Percentiles rank a stretch among this genome's conserved stretches.
phyloP scores from a whole-genome alignment of 192 early-diverging fungal species.

The Allomyces javanicus region DNA sequence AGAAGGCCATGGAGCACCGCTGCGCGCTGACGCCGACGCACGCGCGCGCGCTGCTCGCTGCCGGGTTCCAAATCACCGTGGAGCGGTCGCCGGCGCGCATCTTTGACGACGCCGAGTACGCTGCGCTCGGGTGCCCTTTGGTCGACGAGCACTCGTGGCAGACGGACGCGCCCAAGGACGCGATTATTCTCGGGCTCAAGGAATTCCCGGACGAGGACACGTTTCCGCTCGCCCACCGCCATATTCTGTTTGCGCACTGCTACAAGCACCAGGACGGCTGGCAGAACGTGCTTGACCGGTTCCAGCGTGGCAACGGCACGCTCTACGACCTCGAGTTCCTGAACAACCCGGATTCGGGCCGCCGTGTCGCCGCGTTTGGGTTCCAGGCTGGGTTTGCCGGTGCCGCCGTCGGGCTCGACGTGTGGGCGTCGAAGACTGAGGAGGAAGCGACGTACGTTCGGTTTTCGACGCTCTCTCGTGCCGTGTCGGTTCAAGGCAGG shows the following conservation, averaged over 20 bases:
- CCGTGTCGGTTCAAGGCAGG: neutral
- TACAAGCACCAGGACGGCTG: constrained; percentile 91
- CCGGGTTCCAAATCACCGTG: constrained; percentile 74
- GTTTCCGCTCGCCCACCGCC: constrained; percentile 69
- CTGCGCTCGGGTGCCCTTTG: constrained; percentile 54
- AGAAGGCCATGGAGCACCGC: constrained; percentile 89
- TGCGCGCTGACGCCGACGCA: constrained; percentile 74
- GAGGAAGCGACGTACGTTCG: constrained; percentile 7
- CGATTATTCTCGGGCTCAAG: constrained; percentile 92
- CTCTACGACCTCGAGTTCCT: constrained; percentile 92
- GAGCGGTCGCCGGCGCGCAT: constrained; percentile 65
- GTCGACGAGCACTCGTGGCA: constrained; percentile 67
- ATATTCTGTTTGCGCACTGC: constrained; percentile 98
- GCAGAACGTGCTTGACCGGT: constrained; percentile 69
- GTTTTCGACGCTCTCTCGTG: neutral
- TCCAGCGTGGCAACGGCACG: constrained; percentile 62
- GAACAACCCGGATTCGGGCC: constrained; percentile 51
- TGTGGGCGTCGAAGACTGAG: constrained; percentile 40
- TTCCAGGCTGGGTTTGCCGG: constrained; percentile 95
- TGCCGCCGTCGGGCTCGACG: constrained; percentile 71
- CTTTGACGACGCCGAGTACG: constrained; percentile 78
- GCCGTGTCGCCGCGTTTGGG: constrained; percentile 90
- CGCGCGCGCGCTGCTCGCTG: constrained; percentile 52
- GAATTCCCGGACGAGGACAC: constrained; percentile 87
- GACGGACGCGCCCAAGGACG: constrained; percentile 59